Base-by-base conservation (phyloP, 345 rosid genomes). In the Syzygium oleosum region DNA sequence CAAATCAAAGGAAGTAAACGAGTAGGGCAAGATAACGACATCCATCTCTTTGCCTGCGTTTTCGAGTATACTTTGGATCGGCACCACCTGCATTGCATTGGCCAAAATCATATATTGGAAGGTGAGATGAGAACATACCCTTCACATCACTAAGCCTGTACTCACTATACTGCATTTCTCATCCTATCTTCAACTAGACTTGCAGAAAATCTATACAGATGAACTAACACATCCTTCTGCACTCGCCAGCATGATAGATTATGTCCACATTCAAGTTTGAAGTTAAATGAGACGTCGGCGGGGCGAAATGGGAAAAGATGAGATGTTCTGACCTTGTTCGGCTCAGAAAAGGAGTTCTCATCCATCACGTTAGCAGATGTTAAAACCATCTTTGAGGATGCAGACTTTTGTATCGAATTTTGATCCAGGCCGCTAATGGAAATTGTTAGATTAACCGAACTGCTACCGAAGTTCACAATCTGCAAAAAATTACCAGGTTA, bases 381-480 rank as follows among this genome's bases (percentile, higher is more conserved):
- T 78, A 96, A 95, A 14, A 86, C 87, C 6, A 94, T 93, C 93
- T 88, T 92, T 84, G 93, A 92, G 23, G 94, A 91, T 87, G 96
- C 99, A 12, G 95, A 92, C 83, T 88, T 11, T 68, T 56, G 88
- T 88, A 90, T 86, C 31, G 94, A 87, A 55, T 87, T 92, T 43
- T 91, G 91, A 53, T 94, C 96, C 89, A 96, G 85, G 79, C 98
- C 98, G 16, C 86, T 88, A 16, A 95, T 84, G 68, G 91, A 89
- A 61, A 98, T 88, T 63, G 89, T 92, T 55, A 96, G 90, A 78
- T 88, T 91, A 58, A 94, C 96, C 3, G 88, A 10, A 86, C 9
- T 91, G 91, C 92, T 94, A 87, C 95, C 95, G 9, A 96, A 94
- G 92, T 98, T 96, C 78, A 98, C 98, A 73, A 92, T 89, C 99